Evolutionary conservation across 192 early-diverging fungal species (phyloP).

Genomic region (Coemansia sp.): DNA sequence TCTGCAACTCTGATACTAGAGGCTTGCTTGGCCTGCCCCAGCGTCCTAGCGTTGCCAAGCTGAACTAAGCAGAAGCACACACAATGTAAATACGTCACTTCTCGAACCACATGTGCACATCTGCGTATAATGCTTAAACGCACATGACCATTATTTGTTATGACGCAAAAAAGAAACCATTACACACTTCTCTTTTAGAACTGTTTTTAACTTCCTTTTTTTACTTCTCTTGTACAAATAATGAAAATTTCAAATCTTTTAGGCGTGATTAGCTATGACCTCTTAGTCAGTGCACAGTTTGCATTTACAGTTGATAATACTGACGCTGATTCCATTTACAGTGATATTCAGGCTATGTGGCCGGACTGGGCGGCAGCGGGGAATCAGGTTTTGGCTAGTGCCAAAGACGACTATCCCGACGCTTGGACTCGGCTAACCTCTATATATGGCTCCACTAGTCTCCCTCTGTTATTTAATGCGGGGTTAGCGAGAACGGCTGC

Average conservation of each 20-base stretch:
- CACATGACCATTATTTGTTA: neutral
- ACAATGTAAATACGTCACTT: conserved; percentile 7
- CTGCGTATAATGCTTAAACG: neutral
- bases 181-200: neutral
- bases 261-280: neutral
- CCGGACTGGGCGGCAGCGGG: conserved; percentile 34
- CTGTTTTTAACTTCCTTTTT: neutral
- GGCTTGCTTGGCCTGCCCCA: conserved; percentile 21
- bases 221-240: neutral
- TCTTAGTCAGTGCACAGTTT: conserved; percentile 22
- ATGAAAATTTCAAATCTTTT: neutral
- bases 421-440: conserved; percentile 25
- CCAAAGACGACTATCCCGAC: conserved; percentile 22
- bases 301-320: conserved; percentile 33
- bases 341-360: conserved; percentile 36
- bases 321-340: conserved; percentile 22
- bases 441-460: conserved; percentile 24
- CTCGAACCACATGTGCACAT: neutral
- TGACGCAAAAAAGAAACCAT: neutral
- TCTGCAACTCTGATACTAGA: conserved; percentile 42
- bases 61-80: conserved; percentile 1
- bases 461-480: conserved; percentile 20
- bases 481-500: conserved; percentile 25
- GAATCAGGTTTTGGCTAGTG: conserved; percentile 23
- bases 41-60: conserved; percentile 30